phyloP scores from a whole-genome alignment of 495 filamentous ascomycete species.

The Lentithecium fluviatile region DNA sequence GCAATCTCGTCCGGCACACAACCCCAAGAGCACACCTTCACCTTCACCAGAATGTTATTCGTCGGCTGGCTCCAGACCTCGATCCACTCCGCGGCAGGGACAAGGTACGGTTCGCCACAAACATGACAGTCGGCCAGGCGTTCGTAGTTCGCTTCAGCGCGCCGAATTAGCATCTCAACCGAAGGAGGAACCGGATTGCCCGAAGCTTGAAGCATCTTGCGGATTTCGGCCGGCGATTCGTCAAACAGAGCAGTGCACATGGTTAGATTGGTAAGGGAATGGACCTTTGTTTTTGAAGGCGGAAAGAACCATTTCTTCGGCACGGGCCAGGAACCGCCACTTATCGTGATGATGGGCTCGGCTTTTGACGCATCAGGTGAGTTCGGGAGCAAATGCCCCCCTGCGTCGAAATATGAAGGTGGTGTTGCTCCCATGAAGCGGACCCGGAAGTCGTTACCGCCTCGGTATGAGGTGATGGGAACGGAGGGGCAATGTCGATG shows the following conservation, averaged over 20 bases:
- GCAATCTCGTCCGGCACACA: slow-evolving; percentile 4
- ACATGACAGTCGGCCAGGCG: background rate
- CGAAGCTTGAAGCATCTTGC: background rate
- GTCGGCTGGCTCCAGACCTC: background rate
- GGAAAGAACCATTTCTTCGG: background rate
- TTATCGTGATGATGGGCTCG: background rate
- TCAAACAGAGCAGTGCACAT: background rate
- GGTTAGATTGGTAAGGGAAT: background rate
- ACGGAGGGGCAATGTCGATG: background rate
- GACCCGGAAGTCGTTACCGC: no score
- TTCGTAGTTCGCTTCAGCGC: background rate
- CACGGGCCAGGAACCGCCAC: background rate
- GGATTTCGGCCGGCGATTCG: background rate
- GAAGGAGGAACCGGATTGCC: no score
- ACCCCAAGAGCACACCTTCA: slow-evolving; percentile 20
- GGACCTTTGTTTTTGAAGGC: background rate
- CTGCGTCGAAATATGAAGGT: slow-evolving; percentile 1
- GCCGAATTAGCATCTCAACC: background rate
- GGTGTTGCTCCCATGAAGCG: background rate
- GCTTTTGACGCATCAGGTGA: background rate
- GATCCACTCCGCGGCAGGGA: slow-evolving; percentile 2
- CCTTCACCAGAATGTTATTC: background rate
- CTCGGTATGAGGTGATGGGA: no score
- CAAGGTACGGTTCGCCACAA: background rate
- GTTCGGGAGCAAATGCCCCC: background rate